Evolutionary conservation across 306 rosid species (phyloP).

Genomic region (Rosa persica): DNA sequence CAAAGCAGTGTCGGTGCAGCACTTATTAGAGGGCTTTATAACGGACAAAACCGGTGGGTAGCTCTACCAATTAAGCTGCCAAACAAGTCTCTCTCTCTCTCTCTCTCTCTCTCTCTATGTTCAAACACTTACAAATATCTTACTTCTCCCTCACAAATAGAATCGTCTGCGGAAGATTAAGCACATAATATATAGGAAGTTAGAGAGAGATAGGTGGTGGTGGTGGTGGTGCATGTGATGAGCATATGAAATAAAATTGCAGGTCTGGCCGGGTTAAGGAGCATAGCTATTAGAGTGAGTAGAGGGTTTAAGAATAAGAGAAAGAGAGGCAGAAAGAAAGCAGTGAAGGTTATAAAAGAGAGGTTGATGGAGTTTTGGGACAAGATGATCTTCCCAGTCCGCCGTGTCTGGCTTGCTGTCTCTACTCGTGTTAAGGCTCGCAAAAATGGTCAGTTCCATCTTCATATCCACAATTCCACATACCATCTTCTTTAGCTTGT

Average conservation of each 20-base stretch:
- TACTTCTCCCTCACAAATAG: not conserved
- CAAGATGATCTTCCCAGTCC: conserved; percentile 67
- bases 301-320: conserved; percentile 15
- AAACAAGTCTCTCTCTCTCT: not conserved
- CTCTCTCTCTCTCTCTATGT: not conserved
- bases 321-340: conserved; percentile 36
- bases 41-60: conserved; percentile 13
- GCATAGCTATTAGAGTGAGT: conserved; percentile 33
- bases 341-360: conserved; percentile 22
- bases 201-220: not conserved
- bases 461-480: not conserved
- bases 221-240: not conserved
- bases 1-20: conserved; percentile 8
- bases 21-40: conserved; percentile 3
- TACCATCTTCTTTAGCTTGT: not conserved
- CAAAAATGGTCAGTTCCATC: conserved; percentile 45
- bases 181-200: not conserved
- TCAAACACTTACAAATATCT: not conserved
- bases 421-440: conserved; percentile 60
- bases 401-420: conserved; percentile 70
- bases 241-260: conserved; percentile 1
- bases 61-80: conserved; percentile 2
- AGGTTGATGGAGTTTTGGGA: conserved; percentile 61
- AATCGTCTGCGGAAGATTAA: not conserved
- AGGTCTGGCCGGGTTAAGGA: conserved; percentile 63